phyloP scores from a whole-genome alignment of 441 rosid genomes.

The Pelargonium australe region DNA sequence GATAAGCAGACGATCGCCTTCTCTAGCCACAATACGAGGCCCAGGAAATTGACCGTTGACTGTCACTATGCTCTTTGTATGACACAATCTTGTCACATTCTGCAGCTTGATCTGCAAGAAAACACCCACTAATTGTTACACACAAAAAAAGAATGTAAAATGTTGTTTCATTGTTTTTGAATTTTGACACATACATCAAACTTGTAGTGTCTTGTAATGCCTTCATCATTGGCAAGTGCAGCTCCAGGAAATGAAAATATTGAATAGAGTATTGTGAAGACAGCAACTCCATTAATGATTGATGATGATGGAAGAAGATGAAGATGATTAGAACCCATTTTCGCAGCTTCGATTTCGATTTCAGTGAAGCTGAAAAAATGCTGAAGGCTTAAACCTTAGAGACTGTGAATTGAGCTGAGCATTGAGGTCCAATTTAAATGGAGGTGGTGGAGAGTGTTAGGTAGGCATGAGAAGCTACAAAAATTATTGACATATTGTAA shows the following conservation, averaged over 20 bases:
- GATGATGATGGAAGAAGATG: not conserved
- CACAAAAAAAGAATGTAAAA: not conserved
- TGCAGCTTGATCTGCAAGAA: slow-evolving; percentile 40
- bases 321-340: not conserved
- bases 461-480: not conserved
- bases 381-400: not conserved
- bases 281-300: not conserved
- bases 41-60: slow-evolving; percentile 67
- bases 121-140: not conserved
- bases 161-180: not conserved
- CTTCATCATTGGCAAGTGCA: slow-evolving; percentile 19
- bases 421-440: not conserved
- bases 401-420: not conserved
- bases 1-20: slow-evolving; percentile 54
- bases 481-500: not conserved
- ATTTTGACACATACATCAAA: slow-evolving; percentile 34
- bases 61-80: slow-evolving; percentile 46
- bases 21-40: slow-evolving; percentile 49
- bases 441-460: not conserved
- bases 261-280: not conserved
- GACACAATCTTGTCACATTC: slow-evolving; percentile 51
- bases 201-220: slow-evolving; percentile 38
- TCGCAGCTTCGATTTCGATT: not conserved
- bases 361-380: not conserved
- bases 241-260: not conserved